phyloP scores from a whole-genome alignment of 2,329 filamentous ascomycete genomes.

The Aspergillus sp. region DNA sequence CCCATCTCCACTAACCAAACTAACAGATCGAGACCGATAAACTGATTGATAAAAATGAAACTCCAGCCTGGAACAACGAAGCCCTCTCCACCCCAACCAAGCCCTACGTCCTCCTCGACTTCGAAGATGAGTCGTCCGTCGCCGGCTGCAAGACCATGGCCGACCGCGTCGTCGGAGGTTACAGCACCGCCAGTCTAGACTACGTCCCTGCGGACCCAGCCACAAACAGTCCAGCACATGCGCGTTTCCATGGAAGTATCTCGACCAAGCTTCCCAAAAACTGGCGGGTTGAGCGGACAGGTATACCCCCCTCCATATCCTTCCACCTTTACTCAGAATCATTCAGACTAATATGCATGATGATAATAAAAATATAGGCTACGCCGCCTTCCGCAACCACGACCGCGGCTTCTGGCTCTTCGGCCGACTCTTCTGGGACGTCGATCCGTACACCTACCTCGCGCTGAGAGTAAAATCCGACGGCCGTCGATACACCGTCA shows the following conservation, averaged over 20 bases:
- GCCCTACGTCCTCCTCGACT: conserved; percentile 44
- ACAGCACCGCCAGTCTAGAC: conserved; percentile 73
- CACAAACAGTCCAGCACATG: conserved; percentile 60
- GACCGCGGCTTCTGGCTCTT: conserved; percentile 80
- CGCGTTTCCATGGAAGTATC: conserved; percentile 83
- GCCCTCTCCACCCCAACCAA: conserved; percentile 40
- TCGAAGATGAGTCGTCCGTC: conserved; percentile 40
- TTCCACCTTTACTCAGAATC: too few relatives aligned
- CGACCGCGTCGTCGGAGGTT: conserved; percentile 84
- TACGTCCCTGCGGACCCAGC: conserved; percentile 56
- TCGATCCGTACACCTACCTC: conserved; percentile 85
- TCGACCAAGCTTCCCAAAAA: conserved; percentile 79
- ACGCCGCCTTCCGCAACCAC: conserved; percentile 84
- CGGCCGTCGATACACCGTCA: conserved; percentile 89
- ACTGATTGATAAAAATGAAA: conserved; percentile 6
- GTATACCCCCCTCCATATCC: conserved; percentile 23
- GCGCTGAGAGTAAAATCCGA: conserved; percentile 88
- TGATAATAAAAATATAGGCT: conserved; percentile 60
- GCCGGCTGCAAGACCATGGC: conserved; percentile 71
- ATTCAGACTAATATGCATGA: conserved; percentile 4
- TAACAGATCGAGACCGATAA: background rate
- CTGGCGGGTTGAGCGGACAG: conserved; percentile 46
- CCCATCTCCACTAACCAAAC: background rate
- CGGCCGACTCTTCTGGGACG: conserved; percentile 81
- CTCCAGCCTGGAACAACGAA: conserved; percentile 46